Conservation (phyloP, 2,329 filamentous ascomycete species). For the Colletotrichum paranaense region DNA sequence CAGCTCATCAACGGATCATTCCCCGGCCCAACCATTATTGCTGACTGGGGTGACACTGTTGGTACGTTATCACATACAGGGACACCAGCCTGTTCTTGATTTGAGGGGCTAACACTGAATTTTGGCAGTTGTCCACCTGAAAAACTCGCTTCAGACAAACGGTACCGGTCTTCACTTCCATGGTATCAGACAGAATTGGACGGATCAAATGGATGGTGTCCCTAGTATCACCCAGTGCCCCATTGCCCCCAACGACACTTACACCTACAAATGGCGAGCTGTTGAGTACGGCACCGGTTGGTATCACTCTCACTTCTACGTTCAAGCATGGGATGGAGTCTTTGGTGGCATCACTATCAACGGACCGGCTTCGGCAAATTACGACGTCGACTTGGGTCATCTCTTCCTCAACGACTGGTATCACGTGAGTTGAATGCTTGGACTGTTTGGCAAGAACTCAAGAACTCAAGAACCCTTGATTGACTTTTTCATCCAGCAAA, state of each 20-base stretch:
- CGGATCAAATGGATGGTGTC: conserved; percentile 68
- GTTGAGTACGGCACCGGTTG: conserved; percentile 66
- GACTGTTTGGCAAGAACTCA: no score
- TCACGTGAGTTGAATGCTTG: conserved; percentile 43
- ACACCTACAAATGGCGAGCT: conserved; percentile 68
- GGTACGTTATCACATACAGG: background rate
- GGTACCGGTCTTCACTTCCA: conserved; percentile 74
- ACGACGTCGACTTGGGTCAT: conserved; percentile 72
- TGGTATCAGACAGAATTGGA: conserved; percentile 67
- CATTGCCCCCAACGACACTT: conserved; percentile 59
- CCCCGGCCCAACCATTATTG: conserved; percentile 69
- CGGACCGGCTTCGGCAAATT: conserved; percentile 67
- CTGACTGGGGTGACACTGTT: conserved; percentile 62
- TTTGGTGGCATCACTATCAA: conserved; percentile 72
- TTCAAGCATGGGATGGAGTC: conserved; percentile 64
- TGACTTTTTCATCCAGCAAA: conserved; percentile 33
- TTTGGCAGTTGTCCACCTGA: conserved; percentile 57
- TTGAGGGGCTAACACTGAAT: no score
- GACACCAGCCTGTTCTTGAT: no score
- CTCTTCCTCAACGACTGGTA: conserved; percentile 71
- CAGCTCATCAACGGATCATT: conserved; percentile 63
- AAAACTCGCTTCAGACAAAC: conserved; percentile 61
- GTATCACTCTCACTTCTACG: conserved; percentile 71
- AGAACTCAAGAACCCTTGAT: no score
- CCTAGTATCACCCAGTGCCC: conserved; percentile 61